Conservation (phyloP, 1,139 yeast species). For the Suhomyces maxii region DNA sequence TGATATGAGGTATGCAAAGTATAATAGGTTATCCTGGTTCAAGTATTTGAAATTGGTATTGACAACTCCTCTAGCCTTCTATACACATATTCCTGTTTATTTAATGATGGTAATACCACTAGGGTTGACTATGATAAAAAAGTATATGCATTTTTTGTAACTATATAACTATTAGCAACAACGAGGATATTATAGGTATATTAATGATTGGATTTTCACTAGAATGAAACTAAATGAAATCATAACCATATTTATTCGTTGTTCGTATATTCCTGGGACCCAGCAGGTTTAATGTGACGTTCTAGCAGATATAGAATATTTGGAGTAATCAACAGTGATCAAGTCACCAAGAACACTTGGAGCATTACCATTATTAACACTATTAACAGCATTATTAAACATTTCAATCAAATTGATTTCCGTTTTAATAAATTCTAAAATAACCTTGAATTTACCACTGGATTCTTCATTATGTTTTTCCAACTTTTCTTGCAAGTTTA, state of each 20-base stretch:
- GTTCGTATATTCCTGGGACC: background rate
- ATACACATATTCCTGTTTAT: too few species aligned
- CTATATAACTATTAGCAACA: background rate
- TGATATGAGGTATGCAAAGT: too few species aligned
- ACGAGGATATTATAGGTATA: too few species aligned
- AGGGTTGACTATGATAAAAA: background rate
- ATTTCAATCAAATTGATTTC: conserved; percentile 34
- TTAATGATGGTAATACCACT: too few species aligned
- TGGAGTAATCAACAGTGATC: conserved; percentile 50
- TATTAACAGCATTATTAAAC: conserved; percentile 20
- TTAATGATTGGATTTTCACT: too few species aligned
- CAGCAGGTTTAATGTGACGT: conserved; percentile 15
- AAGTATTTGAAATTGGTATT: too few species aligned
- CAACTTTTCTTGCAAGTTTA: conserved; percentile 47
- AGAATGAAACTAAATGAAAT: too few species aligned
- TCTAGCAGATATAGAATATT: conserved; percentile 34
- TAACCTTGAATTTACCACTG: conserved; percentile 47
- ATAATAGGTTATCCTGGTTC: too few species aligned
- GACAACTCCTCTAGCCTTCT: too few species aligned
- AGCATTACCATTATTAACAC: conserved; percentile 17
- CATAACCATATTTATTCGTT: background rate
- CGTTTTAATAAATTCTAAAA: conserved; percentile 47
- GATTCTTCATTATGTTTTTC: conserved; percentile 60
- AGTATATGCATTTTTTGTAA: background rate
- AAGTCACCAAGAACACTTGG: conserved; percentile 36